Conservation (phyloP, 306 rosid genomes). For the Elaeagnus macrophylla region DNA sequence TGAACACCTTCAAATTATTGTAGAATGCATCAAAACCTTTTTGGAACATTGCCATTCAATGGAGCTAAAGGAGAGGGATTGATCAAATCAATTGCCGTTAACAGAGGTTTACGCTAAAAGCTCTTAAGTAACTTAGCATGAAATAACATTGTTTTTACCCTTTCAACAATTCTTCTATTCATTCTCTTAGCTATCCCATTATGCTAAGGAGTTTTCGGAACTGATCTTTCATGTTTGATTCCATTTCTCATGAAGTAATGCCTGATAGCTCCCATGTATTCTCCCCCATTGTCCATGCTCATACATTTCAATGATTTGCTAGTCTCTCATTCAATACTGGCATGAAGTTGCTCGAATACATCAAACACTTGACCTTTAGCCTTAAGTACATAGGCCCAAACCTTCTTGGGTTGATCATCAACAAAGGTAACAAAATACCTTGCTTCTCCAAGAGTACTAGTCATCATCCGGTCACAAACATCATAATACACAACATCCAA, state of each 20-base stretch:
- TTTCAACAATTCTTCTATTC: neutral
- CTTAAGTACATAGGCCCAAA: too few species aligned
- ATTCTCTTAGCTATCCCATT: too few species aligned
- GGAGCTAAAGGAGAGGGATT: conserved; percentile 5
- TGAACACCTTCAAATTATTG: neutral
- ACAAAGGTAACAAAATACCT: too few species aligned
- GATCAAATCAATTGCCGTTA: neutral
- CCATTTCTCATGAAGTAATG: neutral
- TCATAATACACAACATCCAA: too few species aligned
- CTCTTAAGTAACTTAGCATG: conserved; percentile 1
- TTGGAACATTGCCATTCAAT: neutral
- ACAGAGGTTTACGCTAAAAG: conserved; percentile 4
- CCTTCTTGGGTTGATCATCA: too few species aligned
- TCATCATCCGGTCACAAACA: too few species aligned
- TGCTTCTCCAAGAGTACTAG: too few species aligned
- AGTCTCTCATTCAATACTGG: too few species aligned
- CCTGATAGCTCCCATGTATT: neutral
- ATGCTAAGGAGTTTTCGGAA: conserved; percentile 2
- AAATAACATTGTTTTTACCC: neutral
- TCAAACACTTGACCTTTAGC: too few species aligned
- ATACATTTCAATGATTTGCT: too few species aligned
- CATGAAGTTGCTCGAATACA: too few species aligned
- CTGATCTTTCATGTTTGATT: neutral
- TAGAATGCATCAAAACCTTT: neutral
- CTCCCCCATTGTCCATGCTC: neutral